Conservation (phyloP, 2,329 filamentous ascomycete species). For the Cytospora schulzeri region DNA sequence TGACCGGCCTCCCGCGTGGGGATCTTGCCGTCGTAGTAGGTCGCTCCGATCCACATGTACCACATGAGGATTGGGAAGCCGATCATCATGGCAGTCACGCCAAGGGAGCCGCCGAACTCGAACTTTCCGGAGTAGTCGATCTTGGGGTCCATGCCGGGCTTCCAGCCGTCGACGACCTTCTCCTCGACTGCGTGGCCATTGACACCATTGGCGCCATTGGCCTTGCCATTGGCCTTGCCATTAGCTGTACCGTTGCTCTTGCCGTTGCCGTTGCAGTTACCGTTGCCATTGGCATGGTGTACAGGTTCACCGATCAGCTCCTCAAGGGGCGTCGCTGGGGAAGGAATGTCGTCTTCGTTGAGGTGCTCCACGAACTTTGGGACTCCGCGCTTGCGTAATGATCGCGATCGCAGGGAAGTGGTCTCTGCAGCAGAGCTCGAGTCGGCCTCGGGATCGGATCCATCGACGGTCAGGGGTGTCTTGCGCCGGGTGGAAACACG, state of each 20-base stretch:
- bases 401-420: conserved; percentile 32
- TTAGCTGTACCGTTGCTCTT: conserved; percentile 31
- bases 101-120: conserved; percentile 88
- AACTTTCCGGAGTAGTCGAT: conserved; percentile 64
- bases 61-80: conserved; percentile 95
- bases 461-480: conserved; percentile 48
- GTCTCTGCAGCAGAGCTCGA: conserved; percentile 51
- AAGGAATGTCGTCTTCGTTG: conserved; percentile 45
- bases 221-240: conserved; percentile 32
- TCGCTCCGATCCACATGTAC: conserved; percentile 98
- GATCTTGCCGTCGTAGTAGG: conserved; percentile 84
- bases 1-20: conserved; percentile 69
- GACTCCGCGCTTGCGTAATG: conserved; percentile 48
- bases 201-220: conserved; percentile 25
- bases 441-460: conserved; percentile 52
- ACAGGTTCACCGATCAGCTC: conserved; percentile 23
- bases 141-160: conserved; percentile 61
- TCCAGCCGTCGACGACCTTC: conserved; percentile 58
- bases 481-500: conserved; percentile 51
- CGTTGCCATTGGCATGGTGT: not conserved
- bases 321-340: conserved; percentile 33
- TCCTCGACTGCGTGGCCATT: conserved; percentile 38
- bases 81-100: conserved; percentile 83
- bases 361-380: conserved; percentile 54
- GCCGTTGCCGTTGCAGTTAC: conserved; percentile 14